These are phyloP conservation scores for Leptodontidium sp. DNA, from an alignment of 2,329 filamentous ascomycete genomes.

Conservation along the genomic window DNA sequence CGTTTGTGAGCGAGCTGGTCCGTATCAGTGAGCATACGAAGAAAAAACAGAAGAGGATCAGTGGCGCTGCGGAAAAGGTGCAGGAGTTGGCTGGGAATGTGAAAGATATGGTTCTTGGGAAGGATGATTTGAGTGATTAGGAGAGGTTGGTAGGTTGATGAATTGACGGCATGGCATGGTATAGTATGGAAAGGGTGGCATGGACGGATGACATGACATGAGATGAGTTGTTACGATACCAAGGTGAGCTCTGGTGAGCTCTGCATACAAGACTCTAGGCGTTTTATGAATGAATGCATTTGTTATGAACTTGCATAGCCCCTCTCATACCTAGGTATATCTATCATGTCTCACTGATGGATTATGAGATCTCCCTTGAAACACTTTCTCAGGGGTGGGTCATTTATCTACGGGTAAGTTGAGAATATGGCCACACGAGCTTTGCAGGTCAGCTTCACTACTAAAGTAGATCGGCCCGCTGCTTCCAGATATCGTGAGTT, in stretches of 20 bases:
- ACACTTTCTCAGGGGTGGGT: no score
- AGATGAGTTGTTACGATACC: slow-evolving; percentile 22
- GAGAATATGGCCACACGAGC: no score
- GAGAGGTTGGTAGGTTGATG: not conserved
- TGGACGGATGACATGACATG: slow-evolving; percentile 1
- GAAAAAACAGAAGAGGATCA: slow-evolving; percentile 43
- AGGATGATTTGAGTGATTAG: slow-evolving; percentile 13
- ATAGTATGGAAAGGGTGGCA: not conserved
- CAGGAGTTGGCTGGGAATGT: slow-evolving; percentile 36
- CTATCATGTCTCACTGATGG: no score
- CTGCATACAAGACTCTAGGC: slow-evolving; percentile 20
- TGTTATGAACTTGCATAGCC: not conserved
- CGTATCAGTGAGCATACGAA: slow-evolving; percentile 46
- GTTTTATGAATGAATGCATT: slow-evolving; percentile 18
- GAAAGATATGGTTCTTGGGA: slow-evolving; percentile 22
- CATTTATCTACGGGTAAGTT: no score
- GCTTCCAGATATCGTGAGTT: no score
- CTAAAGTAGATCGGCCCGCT: no score
- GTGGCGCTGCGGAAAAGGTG: slow-evolving; percentile 25
- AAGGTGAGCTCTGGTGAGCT: slow-evolving; percentile 19
- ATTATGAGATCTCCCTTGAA: no score
- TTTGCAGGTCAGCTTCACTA: no score
- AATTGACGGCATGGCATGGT: not conserved
- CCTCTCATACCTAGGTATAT: no score
- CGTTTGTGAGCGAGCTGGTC: slow-evolving; percentile 83